Evolutionary conservation across 192 early-diverging fungal species (phyloP).

Genomic region (Coemansia sp.): DNA sequence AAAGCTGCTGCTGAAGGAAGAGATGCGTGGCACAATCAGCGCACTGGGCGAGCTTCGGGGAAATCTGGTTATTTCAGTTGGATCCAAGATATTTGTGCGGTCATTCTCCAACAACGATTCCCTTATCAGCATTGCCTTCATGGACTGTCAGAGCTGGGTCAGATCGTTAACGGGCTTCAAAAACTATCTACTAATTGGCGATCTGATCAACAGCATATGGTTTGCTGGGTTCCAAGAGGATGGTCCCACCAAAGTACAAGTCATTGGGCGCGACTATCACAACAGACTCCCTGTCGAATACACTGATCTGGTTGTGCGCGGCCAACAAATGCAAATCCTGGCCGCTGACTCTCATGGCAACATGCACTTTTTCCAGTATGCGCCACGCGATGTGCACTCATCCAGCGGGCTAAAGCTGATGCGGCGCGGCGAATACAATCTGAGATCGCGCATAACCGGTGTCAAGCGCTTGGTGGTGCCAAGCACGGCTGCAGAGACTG

Average conservation of each 20-base stretch:
- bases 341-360: slow-evolving; percentile 73
- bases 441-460: slow-evolving; percentile 72
- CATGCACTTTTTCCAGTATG: slow-evolving; percentile 80
- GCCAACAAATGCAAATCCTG: slow-evolving; percentile 72
- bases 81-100: slow-evolving; percentile 85
- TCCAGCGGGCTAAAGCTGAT: slow-evolving; percentile 85
- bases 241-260: slow-evolving; percentile 82
- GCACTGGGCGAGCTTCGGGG: slow-evolving; percentile 84
- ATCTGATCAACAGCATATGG: slow-evolving; percentile 83
- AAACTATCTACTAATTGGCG: slow-evolving; percentile 85
- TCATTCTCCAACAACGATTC: slow-evolving; percentile 79
- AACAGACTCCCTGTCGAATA: slow-evolving; percentile 67
- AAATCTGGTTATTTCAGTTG: slow-evolving; percentile 82
- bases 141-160: slow-evolving; percentile 92
- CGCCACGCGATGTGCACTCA: slow-evolving; percentile 87
- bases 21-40: slow-evolving; percentile 85
- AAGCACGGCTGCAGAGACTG: neutral
- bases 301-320: slow-evolving; percentile 77
- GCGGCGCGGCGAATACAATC: slow-evolving; percentile 84
- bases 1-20: slow-evolving; percentile 78
- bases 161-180: slow-evolving; percentile 78
- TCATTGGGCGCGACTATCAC: slow-evolving; percentile 88
- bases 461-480: slow-evolving; percentile 61
- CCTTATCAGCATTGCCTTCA: slow-evolving; percentile 88
- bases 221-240: slow-evolving; percentile 92